Evolutionary conservation across 768 basidiomycete genomes (phyloP).

Genomic region (Antrodiella citrinella): DNA sequence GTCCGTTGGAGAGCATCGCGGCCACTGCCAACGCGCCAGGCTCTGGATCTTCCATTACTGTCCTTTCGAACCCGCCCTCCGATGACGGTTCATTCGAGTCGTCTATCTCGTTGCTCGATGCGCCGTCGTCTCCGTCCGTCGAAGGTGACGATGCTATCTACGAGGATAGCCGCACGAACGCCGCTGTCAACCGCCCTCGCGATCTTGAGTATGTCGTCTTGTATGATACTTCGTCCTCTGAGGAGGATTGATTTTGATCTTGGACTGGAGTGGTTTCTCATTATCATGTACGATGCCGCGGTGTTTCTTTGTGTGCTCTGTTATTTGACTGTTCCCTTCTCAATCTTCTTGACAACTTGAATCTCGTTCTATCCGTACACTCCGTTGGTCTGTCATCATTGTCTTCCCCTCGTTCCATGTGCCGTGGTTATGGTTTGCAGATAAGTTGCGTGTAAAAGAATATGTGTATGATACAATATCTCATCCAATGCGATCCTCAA

Average conservation of each 20-base stretch:
- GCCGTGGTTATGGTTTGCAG: too few species aligned
- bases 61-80: conserved; percentile 21
- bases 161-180: conserved; percentile 45
- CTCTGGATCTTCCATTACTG: conserved; percentile 12
- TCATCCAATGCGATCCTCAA: too few species aligned
- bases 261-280: background rate
- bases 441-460: too few species aligned
- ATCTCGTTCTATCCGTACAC: too few species aligned
- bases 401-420: too few species aligned
- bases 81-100: conserved; percentile 32
- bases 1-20: conserved; percentile 7
- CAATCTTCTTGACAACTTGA: too few species aligned
- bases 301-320: too few species aligned
- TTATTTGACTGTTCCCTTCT: too few species aligned
- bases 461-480: too few species aligned
- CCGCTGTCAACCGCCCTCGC: conserved; percentile 17
- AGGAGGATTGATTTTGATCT: conserved; percentile 32
- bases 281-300: too few species aligned
- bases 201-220: conserved; percentile 62
- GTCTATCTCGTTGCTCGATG: conserved; percentile 52
- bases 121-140: conserved; percentile 40
- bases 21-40: conserved; percentile 13
- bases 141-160: conserved; percentile 48
- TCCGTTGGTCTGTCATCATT: too few species aligned
- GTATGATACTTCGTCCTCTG: conserved; percentile 58